phyloP scores from a whole-genome alignment of 2,329 filamentous ascomycete genomes.

The Scytalidium lignicola region DNA sequence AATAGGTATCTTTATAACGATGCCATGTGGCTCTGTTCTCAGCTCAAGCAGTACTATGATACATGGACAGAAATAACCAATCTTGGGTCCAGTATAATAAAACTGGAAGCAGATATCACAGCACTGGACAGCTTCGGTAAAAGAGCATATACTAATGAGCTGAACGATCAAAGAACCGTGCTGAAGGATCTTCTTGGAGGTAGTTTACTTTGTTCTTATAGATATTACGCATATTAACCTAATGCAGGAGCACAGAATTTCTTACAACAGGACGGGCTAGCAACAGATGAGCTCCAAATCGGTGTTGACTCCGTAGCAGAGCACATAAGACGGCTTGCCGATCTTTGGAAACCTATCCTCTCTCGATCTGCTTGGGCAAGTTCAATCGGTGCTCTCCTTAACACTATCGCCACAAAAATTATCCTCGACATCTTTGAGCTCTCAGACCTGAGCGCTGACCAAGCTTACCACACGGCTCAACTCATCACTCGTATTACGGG shows the following conservation, averaged over 20 bases:
- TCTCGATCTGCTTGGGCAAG: slow-evolving; percentile 58
- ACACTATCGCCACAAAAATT: slow-evolving; percentile 54
- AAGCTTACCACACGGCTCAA: slow-evolving; percentile 56
- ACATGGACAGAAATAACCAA: slow-evolving; percentile 51
- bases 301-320: slow-evolving; percentile 48
- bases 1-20: slow-evolving; percentile 64
- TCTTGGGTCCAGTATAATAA: slow-evolving; percentile 46
- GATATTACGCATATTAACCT: neutral
- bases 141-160: slow-evolving; percentile 56
- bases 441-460: slow-evolving; percentile 55
- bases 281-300: slow-evolving; percentile 39
- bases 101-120: slow-evolving; percentile 55
- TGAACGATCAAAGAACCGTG: slow-evolving; percentile 55
- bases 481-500: slow-evolving; percentile 52
- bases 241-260: slow-evolving; percentile 48
- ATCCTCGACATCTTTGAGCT: slow-evolving; percentile 58
- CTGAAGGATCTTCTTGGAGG: slow-evolving; percentile 57
- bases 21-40: slow-evolving; percentile 57
- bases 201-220: slow-evolving; percentile 14
- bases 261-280: slow-evolving; percentile 43
- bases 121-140: slow-evolving; percentile 55
- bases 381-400: slow-evolving; percentile 54
- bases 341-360: slow-evolving; percentile 53
- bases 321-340: slow-evolving; percentile 48
- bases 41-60: slow-evolving; percentile 42